Evolutionary conservation across 2,329 filamentous ascomycete species (phyloP), one percentile per base, ranked within the genome.

Genomic region (Parascedosporium putredinis): DNA sequence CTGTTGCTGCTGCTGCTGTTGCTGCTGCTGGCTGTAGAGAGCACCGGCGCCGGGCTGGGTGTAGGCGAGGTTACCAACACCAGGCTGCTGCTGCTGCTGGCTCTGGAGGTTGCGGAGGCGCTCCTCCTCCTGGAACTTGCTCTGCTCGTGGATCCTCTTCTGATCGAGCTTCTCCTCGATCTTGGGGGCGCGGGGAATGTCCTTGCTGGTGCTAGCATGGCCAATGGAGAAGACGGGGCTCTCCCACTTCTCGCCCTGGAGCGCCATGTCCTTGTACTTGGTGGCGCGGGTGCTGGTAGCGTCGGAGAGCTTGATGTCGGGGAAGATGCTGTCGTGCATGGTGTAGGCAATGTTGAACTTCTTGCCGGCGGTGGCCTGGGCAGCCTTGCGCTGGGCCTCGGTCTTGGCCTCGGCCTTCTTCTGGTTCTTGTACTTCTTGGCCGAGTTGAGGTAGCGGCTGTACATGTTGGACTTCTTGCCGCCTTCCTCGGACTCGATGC

Each of bases 171-270:
- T 80, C 53, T 69, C 68, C 51, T 68, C 64, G 10, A 81, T 67
- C 51, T 67, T 63, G 22, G 76, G 76, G 2, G 74, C 69, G n/a
- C 60, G 63, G 2, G 90, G 89, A 40, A 96, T 75, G 59, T 85
- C 78, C 22, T 69, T 75, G 38, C 86, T 88, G 67, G 84, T 82
- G 50, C 78, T 73, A 9, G 90, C 89, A 40, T 71, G 77, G 45
- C 93, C 91, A 58, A 97, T 84, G 53, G 81, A 84, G 73, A 98
- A 98, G 60, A 98, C 81, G 8, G 91, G 88, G 53, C 86, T 94
- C 74, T 95, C 85, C 93, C 93, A 98, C 66, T 82, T 84, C 50
- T 95, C 86, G 48, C 93, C 93, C 79, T 93, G 88, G 57, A 73
- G 74, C 7, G 91, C 88, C 51, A 95, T 76, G 20, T 96, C 81